phyloP scores from a whole-genome alignment of 2,329 filamentous ascomycete genomes.

The Cladophialophora immunda region DNA sequence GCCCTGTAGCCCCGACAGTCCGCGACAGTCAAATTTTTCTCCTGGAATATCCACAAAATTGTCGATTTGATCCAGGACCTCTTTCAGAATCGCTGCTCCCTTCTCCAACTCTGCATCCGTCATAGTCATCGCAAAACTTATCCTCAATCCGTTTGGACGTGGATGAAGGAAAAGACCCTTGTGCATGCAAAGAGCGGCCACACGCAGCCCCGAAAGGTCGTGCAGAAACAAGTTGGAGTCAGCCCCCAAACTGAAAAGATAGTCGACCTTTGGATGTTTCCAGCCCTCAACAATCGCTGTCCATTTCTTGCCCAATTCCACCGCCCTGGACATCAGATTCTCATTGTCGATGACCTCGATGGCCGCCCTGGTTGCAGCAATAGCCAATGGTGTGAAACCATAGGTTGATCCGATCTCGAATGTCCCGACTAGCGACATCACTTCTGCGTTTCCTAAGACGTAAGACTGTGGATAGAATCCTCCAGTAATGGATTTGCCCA shows the following conservation, averaged over 20 bases:
- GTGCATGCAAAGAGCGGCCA: constrained; percentile 12
- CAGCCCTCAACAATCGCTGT: neutral
- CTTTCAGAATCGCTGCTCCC: constrained; percentile 4
- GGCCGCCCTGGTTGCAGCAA: constrained; percentile 9
- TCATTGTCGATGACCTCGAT: constrained; percentile 7
- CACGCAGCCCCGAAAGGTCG: neutral
- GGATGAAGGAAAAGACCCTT: constrained; percentile 11
- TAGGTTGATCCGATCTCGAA: constrained; percentile 1
- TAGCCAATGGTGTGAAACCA: constrained; percentile 6
- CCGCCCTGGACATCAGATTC: constrained; percentile 9
- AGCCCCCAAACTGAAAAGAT: neutral
- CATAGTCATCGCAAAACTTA: constrained; percentile 14
- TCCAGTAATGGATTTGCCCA: constrained; percentile 49
- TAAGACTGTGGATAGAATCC: constrained; percentile 17
- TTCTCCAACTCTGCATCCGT: constrained; percentile 18
- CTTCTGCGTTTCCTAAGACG: constrained; percentile 12
- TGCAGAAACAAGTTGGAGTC: constrained; percentile 14
- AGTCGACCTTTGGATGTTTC: constrained; percentile 10
- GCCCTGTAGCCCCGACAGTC: too few relatives aligned
- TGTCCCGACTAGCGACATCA: constrained; percentile 13
- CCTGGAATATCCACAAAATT: constrained; percentile 5
- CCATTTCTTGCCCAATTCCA: constrained; percentile 8
- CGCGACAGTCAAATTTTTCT: neutral
- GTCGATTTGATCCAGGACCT: constrained; percentile 5
- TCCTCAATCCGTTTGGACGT: neutral